Conservation (phyloP, 2,329 filamentous ascomycete species). For the Truncatella angustata region DNA sequence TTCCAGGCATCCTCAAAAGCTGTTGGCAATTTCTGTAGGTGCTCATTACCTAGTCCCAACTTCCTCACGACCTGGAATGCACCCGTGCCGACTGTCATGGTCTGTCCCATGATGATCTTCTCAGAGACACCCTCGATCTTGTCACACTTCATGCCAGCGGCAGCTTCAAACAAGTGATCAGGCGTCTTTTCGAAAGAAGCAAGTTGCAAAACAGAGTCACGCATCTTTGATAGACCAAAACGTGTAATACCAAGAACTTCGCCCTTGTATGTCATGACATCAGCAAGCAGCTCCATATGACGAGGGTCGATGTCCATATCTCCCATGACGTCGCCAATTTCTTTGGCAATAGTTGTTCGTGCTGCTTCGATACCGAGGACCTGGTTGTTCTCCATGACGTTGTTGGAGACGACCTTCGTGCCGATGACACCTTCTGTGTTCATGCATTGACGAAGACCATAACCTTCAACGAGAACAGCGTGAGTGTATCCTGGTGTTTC, state of each 20-base stretch:
- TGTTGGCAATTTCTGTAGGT: constrained; percentile 59
- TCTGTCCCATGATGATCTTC: constrained; percentile 98
- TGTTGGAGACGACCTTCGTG: constrained; percentile 73
- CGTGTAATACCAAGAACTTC: constrained; percentile 95
- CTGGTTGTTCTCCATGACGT: constrained; percentile 82
- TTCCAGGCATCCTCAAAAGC: constrained; percentile 70
- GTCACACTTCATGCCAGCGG: constrained; percentile 87
- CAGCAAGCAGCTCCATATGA: constrained; percentile 95
- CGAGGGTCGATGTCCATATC: constrained; percentile 95
- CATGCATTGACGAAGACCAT: constrained; percentile 86
- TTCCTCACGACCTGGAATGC: constrained; percentile 84
- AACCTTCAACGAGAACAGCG: constrained; percentile 87
- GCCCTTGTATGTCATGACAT: constrained; percentile 99
- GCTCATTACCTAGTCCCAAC: constrained; percentile 62
- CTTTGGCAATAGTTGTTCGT: constrained; percentile 79
- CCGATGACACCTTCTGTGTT: constrained; percentile 89
- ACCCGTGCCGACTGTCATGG: constrained; percentile 86
- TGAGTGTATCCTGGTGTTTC: constrained; percentile 30
- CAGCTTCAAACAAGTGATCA: constrained; percentile 94
- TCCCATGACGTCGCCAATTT: constrained; percentile 87
- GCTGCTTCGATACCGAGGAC: constrained; percentile 95
- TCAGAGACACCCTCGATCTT: constrained; percentile 90
- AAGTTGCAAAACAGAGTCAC: constrained; percentile 88
- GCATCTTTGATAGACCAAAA: constrained; percentile 94
- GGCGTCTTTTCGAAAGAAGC: constrained; percentile 98